A percentile compares a stretch with the other conserved stretches of the same genome.
Evolutionary conservation across 1,139 yeast genomes (phyloP).

Genomic region (Lodderomyces theae): DNA sequence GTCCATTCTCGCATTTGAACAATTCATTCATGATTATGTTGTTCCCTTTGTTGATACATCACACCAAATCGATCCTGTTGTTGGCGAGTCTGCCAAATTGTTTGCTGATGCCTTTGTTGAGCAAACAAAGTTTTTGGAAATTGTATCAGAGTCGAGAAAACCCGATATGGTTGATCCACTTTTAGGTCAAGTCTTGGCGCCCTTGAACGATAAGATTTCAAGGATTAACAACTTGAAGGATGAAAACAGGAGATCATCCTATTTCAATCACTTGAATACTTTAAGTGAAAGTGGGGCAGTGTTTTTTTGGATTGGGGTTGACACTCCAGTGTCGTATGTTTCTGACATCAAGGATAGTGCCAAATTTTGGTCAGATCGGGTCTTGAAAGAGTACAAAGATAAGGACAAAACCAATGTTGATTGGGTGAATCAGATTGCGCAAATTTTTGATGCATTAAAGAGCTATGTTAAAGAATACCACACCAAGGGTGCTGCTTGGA

Average conservation of each 20-base stretch:
- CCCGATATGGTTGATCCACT: slow-evolving; percentile 58
- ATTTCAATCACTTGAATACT: slow-evolving; percentile 71
- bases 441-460: slow-evolving; percentile 66
- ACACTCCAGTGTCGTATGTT: slow-evolving; percentile 67
- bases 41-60: slow-evolving; percentile 63
- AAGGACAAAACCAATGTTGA: slow-evolving; percentile 62
- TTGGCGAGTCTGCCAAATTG: slow-evolving; percentile 56
- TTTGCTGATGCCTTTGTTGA: slow-evolving; percentile 59
- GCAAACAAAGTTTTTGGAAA: slow-evolving; percentile 56
- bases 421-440: slow-evolving; percentile 73
- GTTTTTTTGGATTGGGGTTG: slow-evolving; percentile 83
- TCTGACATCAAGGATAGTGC: slow-evolving; percentile 88
- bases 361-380: slow-evolving; percentile 90
- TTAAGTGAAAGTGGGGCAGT: slow-evolving; percentile 88
- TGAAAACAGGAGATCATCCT: slow-evolving; percentile 62
- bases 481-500: slow-evolving; percentile 82
- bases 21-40: slow-evolving; percentile 50
- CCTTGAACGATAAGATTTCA: slow-evolving; percentile 63
- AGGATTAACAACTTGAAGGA: slow-evolving; percentile 68
- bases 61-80: slow-evolving; percentile 56
- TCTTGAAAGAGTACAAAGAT: slow-evolving; percentile 78
- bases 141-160: slow-evolving; percentile 60
- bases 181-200: slow-evolving; percentile 57
- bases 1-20: slow-evolving; percentile 52
- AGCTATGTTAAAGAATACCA: slow-evolving; percentile 74